Conservation (phyloP, 2,329 filamentous ascomycete species). For the Amauroascus verrucosus region DNA sequence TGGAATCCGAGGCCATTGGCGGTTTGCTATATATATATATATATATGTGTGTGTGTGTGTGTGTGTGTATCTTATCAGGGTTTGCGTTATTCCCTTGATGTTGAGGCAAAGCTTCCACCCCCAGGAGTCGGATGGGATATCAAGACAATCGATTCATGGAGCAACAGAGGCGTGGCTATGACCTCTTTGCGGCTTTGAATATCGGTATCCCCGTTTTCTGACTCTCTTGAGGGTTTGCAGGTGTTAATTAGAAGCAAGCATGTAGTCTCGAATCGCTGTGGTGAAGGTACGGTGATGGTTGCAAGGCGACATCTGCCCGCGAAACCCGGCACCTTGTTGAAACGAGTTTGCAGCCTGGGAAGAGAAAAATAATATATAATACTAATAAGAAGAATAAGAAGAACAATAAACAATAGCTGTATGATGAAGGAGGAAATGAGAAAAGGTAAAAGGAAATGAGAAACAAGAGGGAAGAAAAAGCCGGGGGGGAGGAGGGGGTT, state of each 20-base stretch:
- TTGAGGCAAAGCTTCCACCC: no score
- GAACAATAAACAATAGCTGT: neutral
- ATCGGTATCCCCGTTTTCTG: neutral
- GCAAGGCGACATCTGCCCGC: constrained; percentile 1
- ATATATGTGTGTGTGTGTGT: no score
- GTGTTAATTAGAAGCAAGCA: neutral
- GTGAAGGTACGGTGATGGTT: neutral
- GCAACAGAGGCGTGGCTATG: neutral
- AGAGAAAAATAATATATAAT: neutral
- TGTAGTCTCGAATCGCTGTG: neutral
- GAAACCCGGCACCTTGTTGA: neutral
- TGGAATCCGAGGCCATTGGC: neutral
- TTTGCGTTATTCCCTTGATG: no score
- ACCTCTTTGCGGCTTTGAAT: neutral
- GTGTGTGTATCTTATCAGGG: no score
- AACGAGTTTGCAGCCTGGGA: neutral
- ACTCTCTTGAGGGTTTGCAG: no score
- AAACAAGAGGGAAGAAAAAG: neutral
- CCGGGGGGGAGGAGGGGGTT: constrained; percentile 4
- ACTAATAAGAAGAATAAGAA: neutral
- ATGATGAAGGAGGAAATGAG: neutral
- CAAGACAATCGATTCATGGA: constrained; percentile 2
- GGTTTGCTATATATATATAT: no score
- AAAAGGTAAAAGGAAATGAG: neutral
- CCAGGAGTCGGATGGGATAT: no score